phyloP scores from a whole-genome alignment of 1,139 yeast species.

The Suhomyces anneliseae region DNA sequence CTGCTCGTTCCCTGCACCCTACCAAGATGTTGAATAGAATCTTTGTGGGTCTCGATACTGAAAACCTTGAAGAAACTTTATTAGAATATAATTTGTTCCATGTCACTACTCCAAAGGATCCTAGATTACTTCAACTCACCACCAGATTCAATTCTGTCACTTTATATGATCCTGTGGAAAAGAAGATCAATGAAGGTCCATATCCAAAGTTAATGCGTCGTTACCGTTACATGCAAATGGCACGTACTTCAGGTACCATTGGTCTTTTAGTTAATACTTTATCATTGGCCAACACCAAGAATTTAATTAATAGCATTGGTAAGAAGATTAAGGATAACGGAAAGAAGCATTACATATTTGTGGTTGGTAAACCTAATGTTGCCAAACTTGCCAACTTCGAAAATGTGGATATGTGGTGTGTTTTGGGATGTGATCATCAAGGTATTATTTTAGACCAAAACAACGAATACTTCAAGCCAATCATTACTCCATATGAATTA shows the following conservation, averaged over 20 bases:
- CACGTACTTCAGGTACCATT: slow-evolving; percentile 86
- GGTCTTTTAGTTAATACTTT: slow-evolving; percentile 90
- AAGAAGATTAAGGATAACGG: slow-evolving; percentile 69
- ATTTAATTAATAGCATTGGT: slow-evolving; percentile 59
- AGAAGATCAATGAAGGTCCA: slow-evolving; percentile 50
- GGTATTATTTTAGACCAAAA: slow-evolving; percentile 81
- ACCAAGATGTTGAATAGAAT: slow-evolving; percentile 26
- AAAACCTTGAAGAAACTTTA: slow-evolving; percentile 20
- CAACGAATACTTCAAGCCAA: slow-evolving; percentile 84
- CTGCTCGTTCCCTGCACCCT: slow-evolving; percentile 9
- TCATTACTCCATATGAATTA: slow-evolving; percentile 90
- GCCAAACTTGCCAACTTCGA: slow-evolving; percentile 96
- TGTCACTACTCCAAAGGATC: slow-evolving; percentile 71
- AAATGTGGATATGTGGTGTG: slow-evolving; percentile 88
- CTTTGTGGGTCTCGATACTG: slow-evolving; percentile 20
- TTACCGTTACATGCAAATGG: slow-evolving; percentile 81
- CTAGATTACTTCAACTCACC: slow-evolving; percentile 71
- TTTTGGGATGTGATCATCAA: slow-evolving; percentile 91
- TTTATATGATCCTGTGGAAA: slow-evolving; percentile 42
- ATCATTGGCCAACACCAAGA: slow-evolving; percentile 70
- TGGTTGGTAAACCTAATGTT: slow-evolving; percentile 98
- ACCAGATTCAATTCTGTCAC: slow-evolving; percentile 63
- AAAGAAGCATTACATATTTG: slow-evolving; percentile 89
- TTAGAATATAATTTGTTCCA: slow-evolving; percentile 60
- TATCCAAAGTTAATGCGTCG: slow-evolving; percentile 79